Base-by-base conservation (phyloP, 768 basidiomycete genomes). In the Megacollybia marginata region DNA sequence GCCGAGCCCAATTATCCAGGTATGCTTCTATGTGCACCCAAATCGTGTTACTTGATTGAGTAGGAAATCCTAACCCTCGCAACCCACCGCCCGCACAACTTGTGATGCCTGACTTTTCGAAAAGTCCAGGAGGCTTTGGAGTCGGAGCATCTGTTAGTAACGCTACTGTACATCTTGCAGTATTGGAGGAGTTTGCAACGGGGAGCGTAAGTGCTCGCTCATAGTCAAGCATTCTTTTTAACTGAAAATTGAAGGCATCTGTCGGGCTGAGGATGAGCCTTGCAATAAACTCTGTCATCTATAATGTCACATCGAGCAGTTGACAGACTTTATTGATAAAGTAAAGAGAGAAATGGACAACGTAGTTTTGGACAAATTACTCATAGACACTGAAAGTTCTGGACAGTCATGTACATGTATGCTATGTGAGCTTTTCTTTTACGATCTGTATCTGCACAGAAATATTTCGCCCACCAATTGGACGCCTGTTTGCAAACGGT, bases 21-120 rank as follows among this genome's bases (percentile, higher is more conserved):
- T 28, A 2, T 23, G 44, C 20, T 10, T 11, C 10, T 45, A 13
- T 28, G 13, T 45, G 5, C 4, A 18, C 20, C 33, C n/a, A 36
- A 32, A 23, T 18, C 28, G 4, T 16, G 1, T 19, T 15, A 42
- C 33, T 38, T 33, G 38, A 13, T 38, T n/a, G 19, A 6, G 15
- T 44, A 74, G 72, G 67, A 33, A 71, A 74, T 35, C 72, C 74
- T 13, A 60, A 65, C 53, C 63, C 73, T 9, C 53, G 47, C 16
- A 69, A 74, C 47, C 67, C 63, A 16, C 57, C 69, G 5, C 75
- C 75, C 4, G 36, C 64, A 0, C 53, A 65, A 38, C 62, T 74
- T 19, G 65, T 59, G 13, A 74, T 76, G 74, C 75, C 75, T 12
- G 62, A 76, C 62, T 73, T 78, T 52, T 65, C 71, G 2, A 60